phyloP scores from a whole-genome alignment of 805 yeast genomes.

The Candida ascalaphidarum region DNA sequence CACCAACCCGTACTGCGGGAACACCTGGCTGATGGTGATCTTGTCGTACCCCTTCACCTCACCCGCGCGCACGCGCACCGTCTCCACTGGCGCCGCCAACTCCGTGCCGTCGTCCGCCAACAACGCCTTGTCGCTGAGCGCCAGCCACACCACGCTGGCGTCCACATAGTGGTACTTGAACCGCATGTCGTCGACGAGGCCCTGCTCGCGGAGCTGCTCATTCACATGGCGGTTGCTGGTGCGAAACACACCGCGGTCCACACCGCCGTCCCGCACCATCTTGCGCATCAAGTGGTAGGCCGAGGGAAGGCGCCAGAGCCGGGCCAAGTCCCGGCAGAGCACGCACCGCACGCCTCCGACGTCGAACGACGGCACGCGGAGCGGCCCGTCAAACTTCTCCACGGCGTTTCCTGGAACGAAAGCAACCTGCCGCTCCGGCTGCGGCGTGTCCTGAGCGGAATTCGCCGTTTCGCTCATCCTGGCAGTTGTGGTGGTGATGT shows the following conservation, averaged over 20 bases:
- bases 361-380: no score
- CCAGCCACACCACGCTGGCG: slow-evolving; percentile 10
- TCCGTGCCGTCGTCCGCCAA: slow-evolving; percentile 1
- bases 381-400: no score
- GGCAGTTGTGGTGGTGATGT: no score
- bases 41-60: slow-evolving; percentile 12
- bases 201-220: slow-evolving; percentile 8
- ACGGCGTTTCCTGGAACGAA: no score
- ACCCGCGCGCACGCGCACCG: no score
- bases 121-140: slow-evolving; percentile 13
- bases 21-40: slow-evolving; percentile 28
- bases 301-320: slow-evolving; percentile 31
- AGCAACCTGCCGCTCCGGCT: no score
- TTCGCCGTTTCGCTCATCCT: no score
- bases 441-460: no score
- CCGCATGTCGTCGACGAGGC: slow-evolving; percentile 12
- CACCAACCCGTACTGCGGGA: slow-evolving; percentile 30
- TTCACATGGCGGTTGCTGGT: slow-evolving; percentile 13
- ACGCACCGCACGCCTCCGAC: slow-evolving; percentile 7
- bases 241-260: slow-evolving; percentile 8
- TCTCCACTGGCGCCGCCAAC: no score
- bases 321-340: slow-evolving; percentile 22
- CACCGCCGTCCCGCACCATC: slow-evolving; percentile 13
- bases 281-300: slow-evolving; percentile 30
- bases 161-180: slow-evolving; percentile 18